Percentiles rank a stretch among this genome's conserved stretches.
Evolutionary conservation across 2,329 filamentous ascomycete species (phyloP).

Genomic region (Colletotrichum noveboracense): DNA sequence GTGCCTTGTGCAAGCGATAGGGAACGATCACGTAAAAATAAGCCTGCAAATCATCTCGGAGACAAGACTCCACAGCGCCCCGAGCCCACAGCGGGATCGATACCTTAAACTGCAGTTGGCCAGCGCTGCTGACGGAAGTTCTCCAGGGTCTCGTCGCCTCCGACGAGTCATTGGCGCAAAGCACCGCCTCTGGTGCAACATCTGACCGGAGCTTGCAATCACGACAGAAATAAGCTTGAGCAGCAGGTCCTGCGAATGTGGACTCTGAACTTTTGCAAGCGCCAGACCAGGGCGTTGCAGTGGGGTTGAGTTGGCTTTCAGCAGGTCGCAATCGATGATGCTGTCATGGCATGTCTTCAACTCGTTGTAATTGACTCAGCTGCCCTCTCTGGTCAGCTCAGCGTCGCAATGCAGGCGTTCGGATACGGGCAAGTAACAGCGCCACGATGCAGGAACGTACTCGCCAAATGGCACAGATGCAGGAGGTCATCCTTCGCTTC

Average conservation of each 20-base stretch:
- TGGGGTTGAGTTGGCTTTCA: background rate
- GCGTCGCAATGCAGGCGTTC: background rate
- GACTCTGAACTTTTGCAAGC: background rate
- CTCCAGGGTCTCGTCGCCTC: background rate
- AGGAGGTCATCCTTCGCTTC: slow-evolving; percentile 1
- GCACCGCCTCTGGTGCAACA: background rate
- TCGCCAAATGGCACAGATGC: background rate
- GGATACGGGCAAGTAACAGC: background rate
- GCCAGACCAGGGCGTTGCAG: background rate
- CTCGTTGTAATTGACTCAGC: background rate
- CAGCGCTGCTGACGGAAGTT: background rate
- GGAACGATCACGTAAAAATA: background rate
- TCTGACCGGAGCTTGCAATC: background rate
- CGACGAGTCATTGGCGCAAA: background rate
- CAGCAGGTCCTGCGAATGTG: background rate
- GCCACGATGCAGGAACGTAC: background rate
- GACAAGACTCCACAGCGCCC: background rate
- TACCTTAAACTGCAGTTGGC: slow-evolving; percentile 11
- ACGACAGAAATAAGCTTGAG: background rate
- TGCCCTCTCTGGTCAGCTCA: background rate
- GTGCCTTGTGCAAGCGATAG: background rate
- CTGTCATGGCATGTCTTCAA: background rate
- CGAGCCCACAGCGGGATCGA: background rate
- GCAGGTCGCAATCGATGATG: background rate
- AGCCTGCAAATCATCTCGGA: background rate